A percentile compares a stretch with the other conserved stretches of the same genome.
These are phyloP conservation scores for Trapa bicornis DNA, from an alignment of 345 rosid genomes.

Conservation along the genomic window DNA sequence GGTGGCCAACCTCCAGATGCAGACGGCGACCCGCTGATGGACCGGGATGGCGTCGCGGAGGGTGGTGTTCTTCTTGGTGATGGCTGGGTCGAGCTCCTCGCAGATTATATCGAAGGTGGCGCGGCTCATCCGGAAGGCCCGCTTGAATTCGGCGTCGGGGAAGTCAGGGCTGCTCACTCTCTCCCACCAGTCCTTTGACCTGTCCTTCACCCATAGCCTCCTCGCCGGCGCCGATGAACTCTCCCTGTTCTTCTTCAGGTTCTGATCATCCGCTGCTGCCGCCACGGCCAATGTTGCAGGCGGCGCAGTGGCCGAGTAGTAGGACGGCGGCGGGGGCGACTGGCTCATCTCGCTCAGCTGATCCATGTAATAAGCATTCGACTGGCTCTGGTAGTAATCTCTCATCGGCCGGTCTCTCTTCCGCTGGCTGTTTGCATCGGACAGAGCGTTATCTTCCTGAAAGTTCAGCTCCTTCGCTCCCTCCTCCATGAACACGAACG, in stretches of 20 bases:
- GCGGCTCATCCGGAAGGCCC: slow-evolving; percentile 66
- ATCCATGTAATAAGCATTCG: neutral
- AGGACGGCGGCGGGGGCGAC: neutral
- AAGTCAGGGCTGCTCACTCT: slow-evolving; percentile 43
- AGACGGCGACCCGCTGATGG: slow-evolving; percentile 80
- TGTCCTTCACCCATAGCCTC: slow-evolving; percentile 77
- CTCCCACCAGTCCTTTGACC: slow-evolving; percentile 90
- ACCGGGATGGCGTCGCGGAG: slow-evolving; percentile 81
- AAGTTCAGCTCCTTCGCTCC: slow-evolving; percentile 45
- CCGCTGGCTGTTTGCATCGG: slow-evolving; percentile 33
- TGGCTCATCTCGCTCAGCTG: neutral
- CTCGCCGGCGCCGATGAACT: slow-evolving; percentile 26
- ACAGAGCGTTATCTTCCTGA: slow-evolving; percentile 21
- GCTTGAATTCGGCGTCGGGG: slow-evolving; percentile 58
- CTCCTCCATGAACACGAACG: slow-evolving; percentile 43
- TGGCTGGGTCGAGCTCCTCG: slow-evolving; percentile 51
- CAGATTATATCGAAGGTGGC: slow-evolving; percentile 64
- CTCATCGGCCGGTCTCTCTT: slow-evolving; percentile 22
- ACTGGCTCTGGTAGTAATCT: slow-evolving; percentile 19
- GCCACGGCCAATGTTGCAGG: slow-evolving; percentile 5
- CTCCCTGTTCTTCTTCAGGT: slow-evolving; percentile 8
- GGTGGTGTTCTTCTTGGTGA: slow-evolving; percentile 83
- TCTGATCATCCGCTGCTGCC: slow-evolving; percentile 6
- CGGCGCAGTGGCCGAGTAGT: slow-evolving; percentile 9
- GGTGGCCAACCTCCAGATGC: slow-evolving; percentile 76